These are phyloP conservation scores for Thecaphora frezii DNA, from an alignment of 1,284 basidiomycete species.

Conservation along the genomic window DNA sequence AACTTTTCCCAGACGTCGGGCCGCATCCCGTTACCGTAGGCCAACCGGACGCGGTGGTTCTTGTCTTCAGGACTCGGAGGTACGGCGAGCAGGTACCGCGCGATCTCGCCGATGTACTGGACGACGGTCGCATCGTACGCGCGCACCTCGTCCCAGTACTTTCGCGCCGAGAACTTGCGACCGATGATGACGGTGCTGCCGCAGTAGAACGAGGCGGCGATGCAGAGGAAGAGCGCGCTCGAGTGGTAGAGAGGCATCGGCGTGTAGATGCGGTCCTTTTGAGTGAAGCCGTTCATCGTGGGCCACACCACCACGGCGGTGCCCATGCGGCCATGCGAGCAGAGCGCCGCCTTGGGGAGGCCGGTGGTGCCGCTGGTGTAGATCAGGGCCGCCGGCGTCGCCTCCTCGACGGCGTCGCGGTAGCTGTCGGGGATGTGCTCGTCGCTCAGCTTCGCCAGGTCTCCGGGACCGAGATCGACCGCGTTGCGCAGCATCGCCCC, in stretches of 20 bases:
- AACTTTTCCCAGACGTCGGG: slow-evolving; percentile 60
- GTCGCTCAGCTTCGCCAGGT: slow-evolving; percentile 29
- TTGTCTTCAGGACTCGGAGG: slow-evolving; percentile 55
- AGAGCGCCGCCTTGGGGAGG: slow-evolving; percentile 58
- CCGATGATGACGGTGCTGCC: slow-evolving; percentile 59
- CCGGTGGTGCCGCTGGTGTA: slow-evolving; percentile 54
- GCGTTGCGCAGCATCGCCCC: slow-evolving; percentile 18
- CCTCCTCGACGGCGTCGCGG: slow-evolving; percentile 32
- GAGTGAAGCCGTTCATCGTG: slow-evolving; percentile 34
- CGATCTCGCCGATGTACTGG: slow-evolving; percentile 60
- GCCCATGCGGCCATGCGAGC: slow-evolving; percentile 56
- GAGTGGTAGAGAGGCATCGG: slow-evolving; percentile 59
- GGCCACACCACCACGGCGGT: slow-evolving; percentile 48
- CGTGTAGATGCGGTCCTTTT: slow-evolving; percentile 56
- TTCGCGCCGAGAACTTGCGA: slow-evolving; percentile 57
- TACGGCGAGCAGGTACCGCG: slow-evolving; percentile 55
- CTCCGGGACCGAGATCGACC: slow-evolving; percentile 33
- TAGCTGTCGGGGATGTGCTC: slow-evolving; percentile 32
- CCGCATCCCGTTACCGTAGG: slow-evolving; percentile 60
- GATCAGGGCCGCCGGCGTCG: slow-evolving; percentile 42
- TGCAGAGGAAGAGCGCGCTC: slow-evolving; percentile 54
- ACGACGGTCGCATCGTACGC: slow-evolving; percentile 55
- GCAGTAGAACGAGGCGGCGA: slow-evolving; percentile 46
- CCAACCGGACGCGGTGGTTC: slow-evolving; percentile 58
- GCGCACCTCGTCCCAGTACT: slow-evolving; percentile 58